phyloP scores from a whole-genome alignment of 768 basidiomycete species.

The Boletus reticuloceps region DNA sequence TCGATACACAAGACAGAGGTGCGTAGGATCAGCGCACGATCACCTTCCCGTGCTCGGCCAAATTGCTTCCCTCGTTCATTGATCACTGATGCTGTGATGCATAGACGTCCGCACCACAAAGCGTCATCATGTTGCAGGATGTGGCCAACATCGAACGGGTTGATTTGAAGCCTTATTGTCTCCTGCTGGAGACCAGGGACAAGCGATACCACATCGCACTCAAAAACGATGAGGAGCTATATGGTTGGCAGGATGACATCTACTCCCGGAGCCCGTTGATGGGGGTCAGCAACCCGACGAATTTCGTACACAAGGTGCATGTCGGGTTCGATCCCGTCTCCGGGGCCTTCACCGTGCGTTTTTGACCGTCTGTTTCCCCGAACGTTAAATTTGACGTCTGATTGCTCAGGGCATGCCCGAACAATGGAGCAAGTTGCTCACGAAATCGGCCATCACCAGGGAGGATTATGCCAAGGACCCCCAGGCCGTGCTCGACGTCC shows the following conservation, averaged over 20 bases:
- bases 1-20: slow-evolving; percentile 93
- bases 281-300: slow-evolving; percentile 92
- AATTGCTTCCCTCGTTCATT: neutral
- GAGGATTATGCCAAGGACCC: slow-evolving; percentile 98
- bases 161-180: slow-evolving; percentile 92
- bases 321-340: slow-evolving; percentile 94
- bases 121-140: slow-evolving; percentile 64
- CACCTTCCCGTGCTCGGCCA: neutral
- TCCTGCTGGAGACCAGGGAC: slow-evolving; percentile 82
- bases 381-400: neutral
- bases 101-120: slow-evolving; percentile 57
- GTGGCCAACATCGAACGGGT: slow-evolving; percentile 88
- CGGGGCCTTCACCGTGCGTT: slow-evolving; percentile 88
- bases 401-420: slow-evolving; percentile 83
- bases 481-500: slow-evolving; percentile 94
- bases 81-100: slow-evolving; percentile 4
- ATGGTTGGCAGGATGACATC: slow-evolving; percentile 97
- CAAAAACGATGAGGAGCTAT: slow-evolving; percentile 96
- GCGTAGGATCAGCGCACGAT: slow-evolving; percentile 25
- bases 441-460: slow-evolving; percentile 94
- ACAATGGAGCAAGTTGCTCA: slow-evolving; percentile 96
- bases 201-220: slow-evolving; percentile 78
- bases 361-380: neutral
- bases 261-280: slow-evolving; percentile 89
- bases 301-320: slow-evolving; percentile 98